phyloP scores from a whole-genome alignment of 805 yeast genomes.

The Kregervanrija pseudodelftensis region DNA sequence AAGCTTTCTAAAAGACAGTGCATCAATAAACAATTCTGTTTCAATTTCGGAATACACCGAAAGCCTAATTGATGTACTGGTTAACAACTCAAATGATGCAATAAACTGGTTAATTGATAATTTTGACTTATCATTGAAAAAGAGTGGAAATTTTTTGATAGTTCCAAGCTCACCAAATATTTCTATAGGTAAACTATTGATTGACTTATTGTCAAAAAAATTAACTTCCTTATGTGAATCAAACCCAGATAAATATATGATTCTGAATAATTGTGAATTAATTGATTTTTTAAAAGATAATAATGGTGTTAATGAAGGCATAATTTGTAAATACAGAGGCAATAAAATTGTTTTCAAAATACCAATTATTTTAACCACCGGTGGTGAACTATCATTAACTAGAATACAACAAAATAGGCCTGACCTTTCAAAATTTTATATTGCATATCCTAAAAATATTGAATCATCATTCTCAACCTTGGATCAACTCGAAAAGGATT shows the following conservation, averaged over 20 bases:
- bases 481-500: no score
- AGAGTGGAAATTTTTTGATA: no score
- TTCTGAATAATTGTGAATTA: constrained; percentile 28
- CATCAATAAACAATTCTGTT: constrained; percentile 31
- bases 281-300: constrained; percentile 28
- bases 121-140: no score
- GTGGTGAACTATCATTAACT: constrained; percentile 59
- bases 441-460: constrained; percentile 32
- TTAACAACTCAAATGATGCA: constrained; percentile 54
- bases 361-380: constrained; percentile 57
- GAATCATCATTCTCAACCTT: no score
- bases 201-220: background rate
- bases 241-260: constrained; percentile 18
- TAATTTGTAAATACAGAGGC: constrained; percentile 22
- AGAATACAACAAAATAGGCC: constrained; percentile 41
- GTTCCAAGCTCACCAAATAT: no score
- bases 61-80: constrained; percentile 31
- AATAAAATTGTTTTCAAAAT: constrained; percentile 31
- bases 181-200: background rate
- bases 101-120: constrained; percentile 50
- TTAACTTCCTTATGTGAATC: background rate
- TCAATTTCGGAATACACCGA: constrained; percentile 49
- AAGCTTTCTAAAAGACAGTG: constrained; percentile 57
- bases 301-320: constrained; percentile 16
- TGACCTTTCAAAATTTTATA: constrained; percentile 43